These are phyloP conservation scores for Aspergillus luchuensis DNA, from an alignment of 2,329 filamentous ascomycete genomes.

Conservation along the genomic window DNA sequence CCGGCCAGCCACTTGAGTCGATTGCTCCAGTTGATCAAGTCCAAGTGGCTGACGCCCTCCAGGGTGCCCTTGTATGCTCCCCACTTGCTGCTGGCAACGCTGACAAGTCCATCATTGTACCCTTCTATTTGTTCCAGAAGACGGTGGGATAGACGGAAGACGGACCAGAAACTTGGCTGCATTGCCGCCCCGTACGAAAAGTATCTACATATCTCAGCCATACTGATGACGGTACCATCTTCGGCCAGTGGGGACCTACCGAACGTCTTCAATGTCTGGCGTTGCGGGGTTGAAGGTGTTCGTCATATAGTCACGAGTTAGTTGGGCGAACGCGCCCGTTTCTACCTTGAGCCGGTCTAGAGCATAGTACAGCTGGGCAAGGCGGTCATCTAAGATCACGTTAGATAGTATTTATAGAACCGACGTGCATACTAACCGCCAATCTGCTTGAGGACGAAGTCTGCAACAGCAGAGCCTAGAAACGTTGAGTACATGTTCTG, in stretches of 20 bases:
- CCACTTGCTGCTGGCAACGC: conserved; percentile 62
- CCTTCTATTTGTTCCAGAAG: conserved; percentile 59
- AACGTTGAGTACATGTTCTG: conserved; percentile 15
- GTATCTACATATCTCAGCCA: conserved; percentile 45
- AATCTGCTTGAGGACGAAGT: conserved; percentile 62
- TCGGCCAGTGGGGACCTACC: conserved; percentile 32
- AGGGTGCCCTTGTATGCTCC: conserved; percentile 65
- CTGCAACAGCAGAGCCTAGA: conserved; percentile 60
- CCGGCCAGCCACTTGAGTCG: conserved; percentile 61
- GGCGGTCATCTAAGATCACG: conserved; percentile 42
- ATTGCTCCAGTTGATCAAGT: conserved; percentile 69
- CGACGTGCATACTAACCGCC: conserved; percentile 46
- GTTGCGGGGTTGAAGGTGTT: conserved; percentile 62
- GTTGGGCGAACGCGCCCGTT: conserved; percentile 62
- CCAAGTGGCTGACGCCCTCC: conserved; percentile 64
- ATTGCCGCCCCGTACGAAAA: conserved; percentile 65
- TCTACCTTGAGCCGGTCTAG: conserved; percentile 59
- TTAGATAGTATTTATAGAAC: background rate
- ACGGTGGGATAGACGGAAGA: conserved; percentile 59
- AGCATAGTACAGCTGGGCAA: conserved; percentile 58
- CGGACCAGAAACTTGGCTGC: conserved; percentile 57
- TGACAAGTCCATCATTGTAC: conserved; percentile 64
- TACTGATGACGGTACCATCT: background rate
- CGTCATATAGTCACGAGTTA: conserved; percentile 61
- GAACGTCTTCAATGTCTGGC: conserved; percentile 56